Percentiles rank a stretch among this genome's conserved stretches.
phyloP scores from a whole-genome alignment of 108 stramenopile genomes.

The Tribonema minus region DNA sequence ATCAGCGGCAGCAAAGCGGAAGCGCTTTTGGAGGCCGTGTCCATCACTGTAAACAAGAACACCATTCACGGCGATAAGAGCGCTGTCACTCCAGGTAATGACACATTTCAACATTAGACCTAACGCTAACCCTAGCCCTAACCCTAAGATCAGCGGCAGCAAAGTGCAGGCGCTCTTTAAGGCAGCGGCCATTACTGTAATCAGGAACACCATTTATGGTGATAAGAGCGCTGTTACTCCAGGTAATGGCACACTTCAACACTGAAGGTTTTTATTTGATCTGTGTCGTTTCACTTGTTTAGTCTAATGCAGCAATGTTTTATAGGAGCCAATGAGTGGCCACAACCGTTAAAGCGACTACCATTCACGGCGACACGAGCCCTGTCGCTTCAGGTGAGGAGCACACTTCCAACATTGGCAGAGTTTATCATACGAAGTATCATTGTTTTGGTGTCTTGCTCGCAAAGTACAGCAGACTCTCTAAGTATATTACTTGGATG shows the following conservation, averaged over 20 bases:
- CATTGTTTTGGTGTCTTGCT: not conserved
- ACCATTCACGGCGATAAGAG: conserved; percentile 51
- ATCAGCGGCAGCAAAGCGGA: conserved; percentile 49
- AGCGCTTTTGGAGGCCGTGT: conserved; percentile 30
- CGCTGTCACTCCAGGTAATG: conserved; percentile 46
- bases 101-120: not conserved
- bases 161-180: conserved; percentile 47
- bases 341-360: conserved; percentile 51
- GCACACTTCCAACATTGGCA: too few species aligned
- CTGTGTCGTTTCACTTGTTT: too few species aligned
- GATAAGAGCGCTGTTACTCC: conserved; percentile 46
- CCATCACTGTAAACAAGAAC: conserved; percentile 53
- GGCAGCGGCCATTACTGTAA: conserved; percentile 19
- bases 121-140: not conserved
- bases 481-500: conserved; percentile 14
- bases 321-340: too few species aligned
- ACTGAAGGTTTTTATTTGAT: too few species aligned
- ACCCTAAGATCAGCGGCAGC: conserved; percentile 23
- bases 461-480: conserved; percentile 42
- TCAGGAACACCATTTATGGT: conserved; percentile 50
- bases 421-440: not conserved
- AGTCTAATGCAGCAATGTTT: too few species aligned
- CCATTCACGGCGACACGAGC: conserved; percentile 49
- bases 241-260: conserved; percentile 2
- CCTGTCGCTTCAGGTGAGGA: conserved; percentile 46